These are phyloP conservation scores for Colletotrichum siamense DNA, from an alignment of 2,329 filamentous ascomycete genomes.

Conservation along the genomic window DNA sequence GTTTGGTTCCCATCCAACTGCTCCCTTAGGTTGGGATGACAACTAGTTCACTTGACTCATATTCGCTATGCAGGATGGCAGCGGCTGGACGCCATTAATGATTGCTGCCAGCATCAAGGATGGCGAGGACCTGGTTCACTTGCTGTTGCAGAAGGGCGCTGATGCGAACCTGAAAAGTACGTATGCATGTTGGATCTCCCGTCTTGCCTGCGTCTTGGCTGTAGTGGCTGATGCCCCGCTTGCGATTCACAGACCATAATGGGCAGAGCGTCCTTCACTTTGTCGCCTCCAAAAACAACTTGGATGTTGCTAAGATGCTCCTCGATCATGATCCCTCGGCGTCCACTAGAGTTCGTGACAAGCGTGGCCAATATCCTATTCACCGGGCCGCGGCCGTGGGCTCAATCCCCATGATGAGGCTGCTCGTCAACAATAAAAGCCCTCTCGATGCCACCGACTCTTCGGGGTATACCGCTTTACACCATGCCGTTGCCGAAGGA, in stretches of 20 bases:
- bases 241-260: slow-evolving; percentile 57
- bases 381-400: slow-evolving; percentile 93
- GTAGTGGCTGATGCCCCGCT: neutral
- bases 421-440: slow-evolving; percentile 78
- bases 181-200: slow-evolving; percentile 18
- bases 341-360: slow-evolving; percentile 81
- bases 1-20: slow-evolving; percentile 44
- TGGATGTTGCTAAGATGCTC: slow-evolving; percentile 82
- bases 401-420: slow-evolving; percentile 82
- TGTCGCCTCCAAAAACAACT: slow-evolving; percentile 85
- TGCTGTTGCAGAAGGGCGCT: slow-evolving; percentile 73
- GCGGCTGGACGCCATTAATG: slow-evolving; percentile 86
- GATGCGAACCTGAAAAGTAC: slow-evolving; percentile 77
- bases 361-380: slow-evolving; percentile 85
- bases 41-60: neutral
- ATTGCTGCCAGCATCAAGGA: slow-evolving; percentile 80
- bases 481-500: slow-evolving; percentile 83
- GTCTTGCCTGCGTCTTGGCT: neutral
- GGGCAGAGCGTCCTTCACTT: slow-evolving; percentile 91
- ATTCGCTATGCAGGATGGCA: slow-evolving; percentile 62
- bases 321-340: slow-evolving; percentile 73
- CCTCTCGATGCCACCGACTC: slow-evolving; percentile 84
- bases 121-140: slow-evolving; percentile 69
- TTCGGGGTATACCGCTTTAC: slow-evolving; percentile 85
- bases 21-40: no score